These are phyloP conservation scores for Fusarium nanum DNA, from an alignment of 2,329 filamentous ascomycete genomes.

Conservation along the genomic window DNA sequence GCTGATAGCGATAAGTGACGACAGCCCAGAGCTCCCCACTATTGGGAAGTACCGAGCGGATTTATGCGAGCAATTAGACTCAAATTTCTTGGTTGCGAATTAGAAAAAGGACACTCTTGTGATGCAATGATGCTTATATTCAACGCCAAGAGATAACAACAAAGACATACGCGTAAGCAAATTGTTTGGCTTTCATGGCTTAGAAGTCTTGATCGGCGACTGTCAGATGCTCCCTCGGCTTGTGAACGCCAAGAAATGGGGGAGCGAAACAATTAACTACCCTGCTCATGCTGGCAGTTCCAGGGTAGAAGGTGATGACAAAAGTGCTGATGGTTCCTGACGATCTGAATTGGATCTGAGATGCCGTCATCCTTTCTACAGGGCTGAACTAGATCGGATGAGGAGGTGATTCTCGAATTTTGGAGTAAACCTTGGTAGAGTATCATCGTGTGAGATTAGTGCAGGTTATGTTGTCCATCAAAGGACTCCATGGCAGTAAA, in stretches of 20 bases:
- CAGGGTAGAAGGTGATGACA: neutral
- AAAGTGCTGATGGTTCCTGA: conserved; percentile 14
- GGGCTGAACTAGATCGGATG: conserved; percentile 11
- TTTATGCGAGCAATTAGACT: neutral
- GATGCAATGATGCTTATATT: neutral
- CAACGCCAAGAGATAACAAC: neutral
- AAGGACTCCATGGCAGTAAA: too few species aligned
- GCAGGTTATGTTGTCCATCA: neutral
- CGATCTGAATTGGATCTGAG: conserved; percentile 4
- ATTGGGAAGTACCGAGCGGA: conserved; percentile 14
- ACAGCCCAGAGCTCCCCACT: conserved; percentile 30
- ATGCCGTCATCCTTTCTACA: conserved; percentile 4
- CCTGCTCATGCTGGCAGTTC: neutral
- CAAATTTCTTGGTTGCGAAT: neutral
- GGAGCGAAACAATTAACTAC: neutral
- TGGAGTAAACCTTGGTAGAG: neutral
- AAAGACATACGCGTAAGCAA: neutral
- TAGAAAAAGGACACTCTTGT: neutral
- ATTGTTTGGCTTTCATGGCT: neutral
- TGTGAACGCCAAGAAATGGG: conserved; percentile 1
- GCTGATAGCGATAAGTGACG: conserved; percentile 40
- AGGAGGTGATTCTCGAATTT: neutral
- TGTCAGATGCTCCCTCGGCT: neutral
- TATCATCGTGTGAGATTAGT: neutral
- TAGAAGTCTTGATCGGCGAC: neutral